Base-by-base conservation (phyloP, 768 basidiomycete species). In the Mycena belliarum region DNA sequence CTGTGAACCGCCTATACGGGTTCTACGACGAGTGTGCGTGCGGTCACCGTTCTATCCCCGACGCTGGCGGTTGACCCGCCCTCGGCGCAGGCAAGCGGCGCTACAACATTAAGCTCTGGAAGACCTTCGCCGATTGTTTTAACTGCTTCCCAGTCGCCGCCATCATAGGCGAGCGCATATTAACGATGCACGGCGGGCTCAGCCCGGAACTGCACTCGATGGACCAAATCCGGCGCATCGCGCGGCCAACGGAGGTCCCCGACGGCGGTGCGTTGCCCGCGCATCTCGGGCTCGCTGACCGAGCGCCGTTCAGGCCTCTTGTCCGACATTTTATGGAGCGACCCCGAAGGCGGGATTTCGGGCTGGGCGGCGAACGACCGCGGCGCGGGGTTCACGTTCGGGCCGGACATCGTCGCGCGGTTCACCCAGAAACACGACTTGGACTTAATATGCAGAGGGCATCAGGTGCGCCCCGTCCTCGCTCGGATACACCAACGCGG, bases 21-120 rank as follows among this genome's bases (percentile, higher is more conserved):
- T 99, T 99, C 78, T 99, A 99, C 76, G 96, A 99, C 72, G 96
- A 99, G 83, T 98, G 96, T 96, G 68, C 68, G 93, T 84, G 38
- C 23, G 43, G n/a, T n/a, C n/a, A n/a, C n/a, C n/a, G n/a, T n/a
- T 47, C 52, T 48, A 23, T 12, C 23, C 23, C 18, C 6, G 18
- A 3, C 18, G 10, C 2, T 28, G 3, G 28, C 26, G 6, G 11
- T 37, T 44, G 43, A 25, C 40, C 32, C 48, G 28, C 35, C 47
- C 44, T 42, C 24, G 38, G 47, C 14, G 33, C 71, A 98, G 96
- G 96, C 83, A 99, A 99, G 82, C 93, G 96, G 73, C 87, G 96
- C 70, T 98, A 98, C 83, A 99, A 98, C 81, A 98, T 99, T 84
- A 99, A 99, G 76, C 83, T 98, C 70, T 98, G 96, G 96, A 98